phyloP scores from a whole-genome alignment of 805 yeast species.

The Candida endomychidarum region DNA sequence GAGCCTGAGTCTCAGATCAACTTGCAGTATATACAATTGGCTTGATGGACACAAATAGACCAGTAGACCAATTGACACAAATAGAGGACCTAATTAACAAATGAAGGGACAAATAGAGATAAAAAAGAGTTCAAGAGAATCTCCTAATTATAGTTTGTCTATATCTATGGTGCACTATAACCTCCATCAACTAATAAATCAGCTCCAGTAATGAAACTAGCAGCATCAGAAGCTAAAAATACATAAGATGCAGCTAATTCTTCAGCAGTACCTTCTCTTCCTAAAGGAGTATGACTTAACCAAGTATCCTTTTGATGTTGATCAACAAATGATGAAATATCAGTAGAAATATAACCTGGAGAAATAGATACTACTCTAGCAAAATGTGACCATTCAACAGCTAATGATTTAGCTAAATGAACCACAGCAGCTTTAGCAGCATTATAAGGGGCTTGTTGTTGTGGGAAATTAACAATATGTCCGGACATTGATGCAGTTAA shows the following conservation, averaged over 20 bases:
- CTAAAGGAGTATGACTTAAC: slow-evolving; percentile 44
- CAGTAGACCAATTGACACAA: too few relatives aligned
- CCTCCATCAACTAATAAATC: slow-evolving; percentile 51
- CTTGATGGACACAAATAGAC: too few relatives aligned
- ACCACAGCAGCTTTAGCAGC: slow-evolving; percentile 47
- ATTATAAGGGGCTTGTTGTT: slow-evolving; percentile 46
- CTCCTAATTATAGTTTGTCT: too few relatives aligned
- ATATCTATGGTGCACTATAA: slow-evolving; percentile 31
- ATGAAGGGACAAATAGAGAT: too few relatives aligned
- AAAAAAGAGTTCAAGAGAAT: too few relatives aligned
- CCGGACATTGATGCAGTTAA: slow-evolving; percentile 49
- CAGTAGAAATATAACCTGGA: slow-evolving; percentile 46
- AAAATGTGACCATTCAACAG: slow-evolving; percentile 50
- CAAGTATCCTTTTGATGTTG: slow-evolving; percentile 34
- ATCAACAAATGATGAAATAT: slow-evolving; percentile 37
- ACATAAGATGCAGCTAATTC: slow-evolving; percentile 49
- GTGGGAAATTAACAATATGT: slow-evolving; percentile 48
- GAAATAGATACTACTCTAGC: slow-evolving; percentile 44
- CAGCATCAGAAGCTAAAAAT: slow-evolving; percentile 45
- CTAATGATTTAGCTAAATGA: slow-evolving; percentile 44
- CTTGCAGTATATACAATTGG: too few relatives aligned
- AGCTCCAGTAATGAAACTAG: slow-evolving; percentile 45
- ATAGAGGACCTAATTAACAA: too few relatives aligned
- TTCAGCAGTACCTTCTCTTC: slow-evolving; percentile 45
- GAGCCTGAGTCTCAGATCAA: too few relatives aligned